Base-by-base conservation (phyloP, 805 yeast species). In the Ogataea corticis region DNA sequence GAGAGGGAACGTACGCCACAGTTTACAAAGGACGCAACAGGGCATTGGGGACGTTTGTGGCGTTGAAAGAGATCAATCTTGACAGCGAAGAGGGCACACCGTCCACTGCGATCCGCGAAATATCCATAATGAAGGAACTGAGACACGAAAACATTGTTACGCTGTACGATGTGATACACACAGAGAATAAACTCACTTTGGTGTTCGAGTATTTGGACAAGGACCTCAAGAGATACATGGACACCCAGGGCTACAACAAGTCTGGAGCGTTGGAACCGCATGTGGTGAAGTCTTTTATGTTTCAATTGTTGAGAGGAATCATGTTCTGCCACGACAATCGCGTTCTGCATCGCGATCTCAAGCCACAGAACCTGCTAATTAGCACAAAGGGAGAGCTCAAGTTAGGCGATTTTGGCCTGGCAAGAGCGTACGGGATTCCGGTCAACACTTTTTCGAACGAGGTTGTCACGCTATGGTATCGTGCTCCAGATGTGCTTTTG, bases 41-140 rank as follows among this genome's bases (percentile, higher is more conserved):
- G 51, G 80, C 83, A 58, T 85, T 91, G 23, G 97, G 90, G 41
- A 90, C 87, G 44, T 75, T 91, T 15, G 99, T 94, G 15, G 99
- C 99, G 0, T 73, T 94, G 58, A 94, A 94, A 65, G 98, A 94
- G 65, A 94, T 94, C 69, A 87, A 86, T 58, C 74, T 92, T 50
- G 99, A 94, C 62, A 85, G 95, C 41, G 99, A 94, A 62, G 97
- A 94, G 69, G 99, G 99, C 31, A 95, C 98, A 1, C 99, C 99
- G 7, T 89, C 97, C 4, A 94, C 99, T 1, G 99, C 99, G 2
- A 92, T 92, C 58, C 78, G 99, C 53, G 99, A 92, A 67, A 92
- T 92, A 51, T 92, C 98, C 4, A 72, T 92, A 47, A 85, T 92
- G 89, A 92, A 92, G 68, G 99, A 92, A 67, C 75, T 92, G 49